A percentile compares a stretch with the other conserved stretches of the same genome.
phyloP scores from a whole-genome alignment of 2,329 filamentous ascomycete species.

The Fusarium algeriense region DNA sequence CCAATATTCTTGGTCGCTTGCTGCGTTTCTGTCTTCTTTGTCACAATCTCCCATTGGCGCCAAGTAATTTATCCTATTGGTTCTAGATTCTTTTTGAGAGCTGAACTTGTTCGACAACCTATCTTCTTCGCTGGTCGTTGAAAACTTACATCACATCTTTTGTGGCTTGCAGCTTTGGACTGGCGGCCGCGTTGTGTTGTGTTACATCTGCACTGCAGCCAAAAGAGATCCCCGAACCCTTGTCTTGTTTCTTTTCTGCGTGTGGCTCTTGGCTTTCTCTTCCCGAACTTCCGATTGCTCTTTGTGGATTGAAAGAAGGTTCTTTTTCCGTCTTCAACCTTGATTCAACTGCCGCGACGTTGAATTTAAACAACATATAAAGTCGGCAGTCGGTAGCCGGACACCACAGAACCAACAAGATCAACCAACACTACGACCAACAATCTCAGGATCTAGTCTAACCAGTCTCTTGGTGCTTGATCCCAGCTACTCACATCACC shows the following conservation, averaged over 20 bases:
- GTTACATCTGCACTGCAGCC: slow-evolving; percentile 37
- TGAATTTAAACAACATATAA: not conserved
- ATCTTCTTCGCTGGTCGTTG: slow-evolving; percentile 39
- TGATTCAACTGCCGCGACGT: not conserved
- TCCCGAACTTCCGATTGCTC: slow-evolving; percentile 6
- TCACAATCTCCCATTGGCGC: slow-evolving; percentile 13
- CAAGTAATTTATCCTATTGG: slow-evolving; percentile 9
- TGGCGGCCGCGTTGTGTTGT: slow-evolving; percentile 17
- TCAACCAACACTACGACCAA: not conserved
- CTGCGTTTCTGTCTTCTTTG: slow-evolving; percentile 1
- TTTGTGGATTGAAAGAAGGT: not conserved
- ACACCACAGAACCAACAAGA: slow-evolving; percentile 15
- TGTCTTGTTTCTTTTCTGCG: slow-evolving; percentile 15
- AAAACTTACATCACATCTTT: slow-evolving; percentile 38
- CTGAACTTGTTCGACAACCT: not conserved
- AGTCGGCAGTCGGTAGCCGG: slow-evolving; percentile 2
- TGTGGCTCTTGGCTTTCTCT: slow-evolving; percentile 18
- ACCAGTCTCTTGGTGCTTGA: slow-evolving; percentile 26
- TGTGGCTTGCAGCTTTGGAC: slow-evolving; percentile 35
- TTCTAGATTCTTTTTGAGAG: not conserved
- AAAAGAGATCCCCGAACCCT: slow-evolving; percentile 24
- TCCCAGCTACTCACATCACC: slow-evolving; percentile 25
- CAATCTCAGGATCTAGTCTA: slow-evolving; percentile 3
- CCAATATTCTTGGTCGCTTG: not conserved
- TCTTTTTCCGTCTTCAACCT: not conserved